Evolutionary conservation across 148 eudicot genomes (phyloP).

Genomic region (Talinum fruticosum): DNA sequence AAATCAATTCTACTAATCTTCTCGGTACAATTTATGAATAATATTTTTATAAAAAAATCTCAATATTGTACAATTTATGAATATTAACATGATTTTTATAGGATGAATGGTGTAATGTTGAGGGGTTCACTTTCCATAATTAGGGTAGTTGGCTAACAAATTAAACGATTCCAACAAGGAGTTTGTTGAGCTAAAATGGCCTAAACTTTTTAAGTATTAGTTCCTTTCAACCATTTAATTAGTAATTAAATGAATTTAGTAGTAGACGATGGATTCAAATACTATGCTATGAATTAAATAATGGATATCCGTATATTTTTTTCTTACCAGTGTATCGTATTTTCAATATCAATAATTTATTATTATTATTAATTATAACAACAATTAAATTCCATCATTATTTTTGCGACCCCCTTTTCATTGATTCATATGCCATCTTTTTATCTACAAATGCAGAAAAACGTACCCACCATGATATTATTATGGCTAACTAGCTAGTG

Average conservation of each 20-base stretch:
- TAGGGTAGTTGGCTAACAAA: neutral
- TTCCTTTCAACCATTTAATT: conserved; percentile 20
- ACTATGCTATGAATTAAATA: conserved; percentile 2
- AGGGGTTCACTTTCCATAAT: neutral
- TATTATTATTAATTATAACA: conserved; percentile 3
- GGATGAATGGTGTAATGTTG: neutral
- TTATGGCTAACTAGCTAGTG: neutral
- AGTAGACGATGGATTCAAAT: conserved; percentile 11
- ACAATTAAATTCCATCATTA: conserved; percentile 20
- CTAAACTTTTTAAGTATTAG: neutral
- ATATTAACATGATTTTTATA: too few species aligned
- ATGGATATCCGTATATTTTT: too few species aligned
- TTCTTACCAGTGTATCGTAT: neutral
- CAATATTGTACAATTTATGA: too few species aligned
- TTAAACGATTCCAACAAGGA: neutral
- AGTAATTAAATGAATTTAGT: conserved; percentile 11
- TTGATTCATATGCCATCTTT: conserved; percentile 12
- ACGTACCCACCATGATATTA: conserved; percentile 13
- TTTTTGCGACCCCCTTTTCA: conserved; percentile 16
- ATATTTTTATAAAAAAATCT: too few species aligned
- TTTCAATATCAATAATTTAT: neutral
- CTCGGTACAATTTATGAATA: too few species aligned
- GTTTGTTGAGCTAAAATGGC: neutral
- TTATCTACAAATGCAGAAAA: conserved; percentile 20
- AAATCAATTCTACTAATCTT: too few species aligned